Evolutionary conservation across 2,329 filamentous ascomycete species (phyloP).

Genomic region (Ophiostoma triangulosporum): DNA sequence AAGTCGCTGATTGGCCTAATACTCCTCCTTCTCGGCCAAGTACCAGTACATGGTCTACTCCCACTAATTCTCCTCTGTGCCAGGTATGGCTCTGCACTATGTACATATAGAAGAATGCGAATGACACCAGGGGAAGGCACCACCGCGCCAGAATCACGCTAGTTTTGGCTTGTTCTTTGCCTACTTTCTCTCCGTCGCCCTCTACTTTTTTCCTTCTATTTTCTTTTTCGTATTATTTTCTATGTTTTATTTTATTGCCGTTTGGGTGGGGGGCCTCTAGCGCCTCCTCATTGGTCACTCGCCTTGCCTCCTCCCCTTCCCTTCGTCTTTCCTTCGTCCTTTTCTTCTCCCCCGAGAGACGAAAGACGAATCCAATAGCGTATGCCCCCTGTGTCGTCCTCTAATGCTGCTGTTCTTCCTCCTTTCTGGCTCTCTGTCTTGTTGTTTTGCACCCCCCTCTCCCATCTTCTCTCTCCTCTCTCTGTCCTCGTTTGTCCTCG

Average conservation of each 20-base stretch:
- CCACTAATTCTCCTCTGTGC: neutral
- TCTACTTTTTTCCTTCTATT: constrained; percentile 5
- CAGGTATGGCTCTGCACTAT: neutral
- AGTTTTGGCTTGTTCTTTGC: neutral
- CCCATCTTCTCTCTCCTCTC: neutral
- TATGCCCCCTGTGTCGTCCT: constrained; percentile 5
- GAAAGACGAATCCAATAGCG: neutral
- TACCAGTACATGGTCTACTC: constrained; percentile 1
- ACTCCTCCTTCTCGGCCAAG: neutral
- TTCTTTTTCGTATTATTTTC: constrained; percentile 5
- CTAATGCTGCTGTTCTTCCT: neutral
- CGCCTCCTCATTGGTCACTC: constrained; percentile 6
- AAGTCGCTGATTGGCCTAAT: neutral
- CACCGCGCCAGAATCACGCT: constrained; percentile 1
- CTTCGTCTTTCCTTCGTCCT: constrained; percentile 1
- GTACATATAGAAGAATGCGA: neutral
- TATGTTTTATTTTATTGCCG: constrained; percentile 7
- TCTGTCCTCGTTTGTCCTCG: neutral
- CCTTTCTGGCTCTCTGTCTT: constrained; percentile 4
- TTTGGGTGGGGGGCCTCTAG: constrained; percentile 1
- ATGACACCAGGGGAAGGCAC: constrained; percentile 2
- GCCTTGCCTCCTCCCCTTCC: neutral
- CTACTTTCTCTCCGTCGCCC: constrained; percentile 1
- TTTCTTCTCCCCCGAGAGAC: neutral
- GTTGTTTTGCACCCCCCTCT: constrained; percentile 7